Evolutionary conservation across 768 basidiomycete genomes (phyloP).

Genomic region (Suillus weaverae): DNA sequence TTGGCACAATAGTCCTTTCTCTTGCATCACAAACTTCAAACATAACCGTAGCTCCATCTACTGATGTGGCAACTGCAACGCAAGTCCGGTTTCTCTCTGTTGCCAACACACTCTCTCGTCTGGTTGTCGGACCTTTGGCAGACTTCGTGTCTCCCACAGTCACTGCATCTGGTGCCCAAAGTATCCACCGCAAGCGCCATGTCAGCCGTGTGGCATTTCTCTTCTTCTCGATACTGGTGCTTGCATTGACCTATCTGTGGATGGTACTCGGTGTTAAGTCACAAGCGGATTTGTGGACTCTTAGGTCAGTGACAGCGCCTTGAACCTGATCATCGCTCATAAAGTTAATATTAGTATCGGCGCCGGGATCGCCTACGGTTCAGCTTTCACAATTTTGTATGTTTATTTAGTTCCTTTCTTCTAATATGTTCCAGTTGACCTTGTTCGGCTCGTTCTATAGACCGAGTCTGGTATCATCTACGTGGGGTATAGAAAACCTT

Average conservation of each 20-base stretch:
- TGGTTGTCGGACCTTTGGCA: slow-evolving; percentile 67
- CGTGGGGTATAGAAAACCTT: slow-evolving; percentile 70
- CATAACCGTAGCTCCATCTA: slow-evolving; percentile 19
- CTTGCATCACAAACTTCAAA: slow-evolving; percentile 40
- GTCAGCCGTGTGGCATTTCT: slow-evolving; percentile 68
- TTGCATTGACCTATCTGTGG: slow-evolving; percentile 56
- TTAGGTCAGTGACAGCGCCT: slow-evolving; percentile 49
- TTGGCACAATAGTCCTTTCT: slow-evolving; percentile 73
- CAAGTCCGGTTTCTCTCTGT: slow-evolving; percentile 74
- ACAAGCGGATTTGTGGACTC: slow-evolving; percentile 60
- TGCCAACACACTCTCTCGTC: slow-evolving; percentile 69
- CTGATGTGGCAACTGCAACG: slow-evolving; percentile 45
- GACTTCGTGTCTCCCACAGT: slow-evolving; percentile 70
- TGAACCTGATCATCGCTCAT: background rate
- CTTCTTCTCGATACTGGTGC: slow-evolving; percentile 44
- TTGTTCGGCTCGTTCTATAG: slow-evolving; percentile 33
- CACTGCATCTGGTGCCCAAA: slow-evolving; percentile 36
- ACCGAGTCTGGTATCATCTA: slow-evolving; percentile 66
- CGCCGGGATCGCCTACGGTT: slow-evolving; percentile 69
- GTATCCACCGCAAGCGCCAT: slow-evolving; percentile 47
- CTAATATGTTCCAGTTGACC: background rate
- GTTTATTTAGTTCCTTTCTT: slow-evolving; percentile 26
- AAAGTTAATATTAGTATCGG: slow-evolving; percentile 45
- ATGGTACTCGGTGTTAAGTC: slow-evolving; percentile 48
- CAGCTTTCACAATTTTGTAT: slow-evolving; percentile 69